A percentile compares a stretch with the other conserved stretches of the same genome.
These are phyloP conservation scores for Epicoccum sorghinum DNA, from an alignment of 2,329 filamentous ascomycete genomes.

Conservation along the genomic window DNA sequence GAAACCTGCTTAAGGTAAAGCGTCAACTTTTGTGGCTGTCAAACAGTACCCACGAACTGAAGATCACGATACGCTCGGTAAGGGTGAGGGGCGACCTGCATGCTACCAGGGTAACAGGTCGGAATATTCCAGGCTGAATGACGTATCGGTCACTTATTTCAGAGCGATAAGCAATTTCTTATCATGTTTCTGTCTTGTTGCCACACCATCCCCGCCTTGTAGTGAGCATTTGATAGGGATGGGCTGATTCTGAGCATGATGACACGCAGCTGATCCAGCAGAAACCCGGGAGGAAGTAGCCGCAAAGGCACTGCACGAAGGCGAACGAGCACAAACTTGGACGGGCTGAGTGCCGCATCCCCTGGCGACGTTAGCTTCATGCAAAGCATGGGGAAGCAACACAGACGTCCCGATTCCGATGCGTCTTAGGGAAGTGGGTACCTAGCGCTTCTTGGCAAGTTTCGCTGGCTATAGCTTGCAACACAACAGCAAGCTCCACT, in stretches of 20 bases:
- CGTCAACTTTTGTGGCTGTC: conserved; percentile 7
- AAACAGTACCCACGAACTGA: conserved; percentile 10
- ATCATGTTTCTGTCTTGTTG: background rate
- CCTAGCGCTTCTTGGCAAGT: background rate
- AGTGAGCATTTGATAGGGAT: background rate
- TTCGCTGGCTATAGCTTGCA: background rate
- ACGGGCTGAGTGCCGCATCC: conserved; percentile 15
- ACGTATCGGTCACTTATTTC: background rate
- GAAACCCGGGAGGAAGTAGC: background rate
- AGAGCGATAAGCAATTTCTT: background rate
- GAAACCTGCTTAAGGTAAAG: conserved; percentile 3
- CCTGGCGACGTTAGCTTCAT: conserved; percentile 16
- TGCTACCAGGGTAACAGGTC: conserved; percentile 6
- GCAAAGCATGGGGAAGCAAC: conserved; percentile 10
- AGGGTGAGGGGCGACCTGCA: conserved; percentile 10
- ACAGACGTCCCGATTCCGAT: conserved; percentile 5
- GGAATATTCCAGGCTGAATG: background rate
- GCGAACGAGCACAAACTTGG: conserved; percentile 14
- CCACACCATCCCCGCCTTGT: background rate
- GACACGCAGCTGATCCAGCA: conserved; percentile 1
- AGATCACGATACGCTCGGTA: conserved; percentile 11
- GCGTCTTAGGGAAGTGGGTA: background rate
- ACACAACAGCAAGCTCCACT: background rate
- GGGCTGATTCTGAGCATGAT: background rate
- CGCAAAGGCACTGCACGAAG: conserved; percentile 1